Evolutionary conservation across 345 rosid genomes (phyloP).

Genomic region (Populus ilicifolia): DNA sequence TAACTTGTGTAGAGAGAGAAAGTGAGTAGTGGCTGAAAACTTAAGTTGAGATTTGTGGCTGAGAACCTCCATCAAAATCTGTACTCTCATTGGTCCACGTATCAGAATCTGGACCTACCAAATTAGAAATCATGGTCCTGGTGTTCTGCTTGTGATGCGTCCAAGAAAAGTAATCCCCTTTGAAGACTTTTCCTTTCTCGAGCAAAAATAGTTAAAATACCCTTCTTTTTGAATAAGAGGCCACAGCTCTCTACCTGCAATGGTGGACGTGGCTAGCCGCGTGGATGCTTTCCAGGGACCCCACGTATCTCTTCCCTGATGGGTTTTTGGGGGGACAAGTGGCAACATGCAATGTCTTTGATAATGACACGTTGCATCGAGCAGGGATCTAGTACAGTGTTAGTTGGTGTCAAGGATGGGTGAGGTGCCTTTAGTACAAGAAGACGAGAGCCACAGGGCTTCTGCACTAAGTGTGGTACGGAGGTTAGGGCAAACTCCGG

Average conservation of each 20-base stretch:
- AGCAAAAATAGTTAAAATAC: too few species aligned
- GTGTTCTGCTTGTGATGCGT: neutral
- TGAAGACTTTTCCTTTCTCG: too few species aligned
- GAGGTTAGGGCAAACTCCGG: too few species aligned
- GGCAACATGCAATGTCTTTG: neutral
- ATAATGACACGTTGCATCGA: neutral
- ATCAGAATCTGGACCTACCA: slow-evolving; percentile 10
- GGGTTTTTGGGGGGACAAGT: neutral
- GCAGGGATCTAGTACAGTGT: neutral
- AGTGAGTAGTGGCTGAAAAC: slow-evolving; percentile 40
- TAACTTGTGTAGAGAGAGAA: neutral
- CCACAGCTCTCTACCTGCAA: neutral
- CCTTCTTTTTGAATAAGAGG: too few species aligned
- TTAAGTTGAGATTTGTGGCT: slow-evolving; percentile 36
- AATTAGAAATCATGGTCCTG: neutral
- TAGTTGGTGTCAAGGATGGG: neutral
- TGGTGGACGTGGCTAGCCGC: neutral
- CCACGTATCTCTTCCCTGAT: neutral
- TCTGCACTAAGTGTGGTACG: too few species aligned
- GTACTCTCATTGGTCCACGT: slow-evolving; percentile 26
- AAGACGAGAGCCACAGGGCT: neutral
- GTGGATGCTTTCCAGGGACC: neutral
- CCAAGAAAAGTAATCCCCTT: neutral
- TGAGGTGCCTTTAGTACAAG: too few species aligned
- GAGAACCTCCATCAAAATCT: slow-evolving; percentile 45